Percentiles rank a stretch among this genome's conserved stretches.
Conservation (phyloP, 2,329 filamentous ascomycete genomes). For the Juglanconis juglandina region DNA sequence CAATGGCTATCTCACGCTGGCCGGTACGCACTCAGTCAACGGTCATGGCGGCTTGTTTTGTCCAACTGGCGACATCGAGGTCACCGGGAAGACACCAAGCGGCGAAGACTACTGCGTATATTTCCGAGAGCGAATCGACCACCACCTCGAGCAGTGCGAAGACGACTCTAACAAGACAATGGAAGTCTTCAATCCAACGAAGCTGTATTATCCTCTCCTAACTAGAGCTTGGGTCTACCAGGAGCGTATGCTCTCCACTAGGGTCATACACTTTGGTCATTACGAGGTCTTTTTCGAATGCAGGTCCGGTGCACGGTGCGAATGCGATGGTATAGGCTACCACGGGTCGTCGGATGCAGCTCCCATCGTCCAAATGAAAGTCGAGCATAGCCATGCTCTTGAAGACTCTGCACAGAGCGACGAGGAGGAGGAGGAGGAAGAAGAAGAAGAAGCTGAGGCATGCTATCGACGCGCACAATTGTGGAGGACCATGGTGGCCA, state of each 20-base stretch:
- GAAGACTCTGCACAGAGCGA: neutral
- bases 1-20: conserved; percentile 9
- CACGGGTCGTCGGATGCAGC: neutral
- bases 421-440: no score
- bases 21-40: neutral
- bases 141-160: neutral
- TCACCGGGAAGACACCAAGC: neutral
- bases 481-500: neutral
- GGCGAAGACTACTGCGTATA: neutral
- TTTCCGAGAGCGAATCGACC: neutral
- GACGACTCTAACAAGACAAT: neutral
- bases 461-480: neutral
- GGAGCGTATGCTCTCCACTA: conserved; percentile 1
- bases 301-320: neutral
- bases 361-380: neutral
- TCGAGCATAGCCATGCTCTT: neutral
- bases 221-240: conserved; percentile 4
- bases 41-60: neutral
- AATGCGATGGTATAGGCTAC: neutral
- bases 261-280: neutral
- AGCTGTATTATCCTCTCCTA: neutral
- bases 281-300: conserved; percentile 5
- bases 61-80: neutral
- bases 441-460: no score
- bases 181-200: neutral